Base-by-base conservation (phyloP, 192 early-diverging fungal species). In the Podila epicladia region DNA sequence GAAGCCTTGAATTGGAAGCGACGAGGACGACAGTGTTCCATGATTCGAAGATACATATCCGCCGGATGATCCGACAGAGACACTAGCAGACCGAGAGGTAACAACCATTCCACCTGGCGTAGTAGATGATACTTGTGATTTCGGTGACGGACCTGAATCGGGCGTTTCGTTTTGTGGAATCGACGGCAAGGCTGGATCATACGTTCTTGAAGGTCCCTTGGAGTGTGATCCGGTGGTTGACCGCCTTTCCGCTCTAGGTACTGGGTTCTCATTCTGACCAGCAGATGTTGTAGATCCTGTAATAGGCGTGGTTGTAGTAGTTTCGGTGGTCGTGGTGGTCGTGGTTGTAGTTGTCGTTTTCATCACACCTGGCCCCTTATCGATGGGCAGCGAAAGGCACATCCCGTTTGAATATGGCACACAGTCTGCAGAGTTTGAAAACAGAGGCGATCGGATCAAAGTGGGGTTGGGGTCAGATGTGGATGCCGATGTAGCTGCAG, bases 381-480 rank as follows among this genome's bases (percentile, higher is more conserved):
- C 65, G 48, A 78, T 78, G 1, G 75, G 75, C 33, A 78, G 13
- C 1, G 75, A 65, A 11, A 71, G 48, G 41, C 75, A 78, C 75
- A 78, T 78, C 2, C 69, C 70, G 17, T 72, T 79, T 0, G 76
- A 72, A 32, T 72, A 79, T 1, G 76, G 76, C 17, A 79, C 76
- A 17, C 37, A 64, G 13, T 79, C 76, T 3, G 76, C 62, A 6
- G 22, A 59, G 19, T 68, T 38, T 15, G 70, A 72, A 26, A 79
- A 79, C 22, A 79, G 38, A 20, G 76, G 76, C 0, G 65, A 72
- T 22, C 66, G 31, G 6, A 79, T 35, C 28, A 79, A 55, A 19
- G 26, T 62, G 2, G 70, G 41, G 19, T 79, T 79, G 59, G 33
- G 17, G 19, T 50, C 66, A 15, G 12, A 22, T 8, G 22, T 49